Conservation (phyloP, 257 asterid species). For the Primulina tabacum region DNA sequence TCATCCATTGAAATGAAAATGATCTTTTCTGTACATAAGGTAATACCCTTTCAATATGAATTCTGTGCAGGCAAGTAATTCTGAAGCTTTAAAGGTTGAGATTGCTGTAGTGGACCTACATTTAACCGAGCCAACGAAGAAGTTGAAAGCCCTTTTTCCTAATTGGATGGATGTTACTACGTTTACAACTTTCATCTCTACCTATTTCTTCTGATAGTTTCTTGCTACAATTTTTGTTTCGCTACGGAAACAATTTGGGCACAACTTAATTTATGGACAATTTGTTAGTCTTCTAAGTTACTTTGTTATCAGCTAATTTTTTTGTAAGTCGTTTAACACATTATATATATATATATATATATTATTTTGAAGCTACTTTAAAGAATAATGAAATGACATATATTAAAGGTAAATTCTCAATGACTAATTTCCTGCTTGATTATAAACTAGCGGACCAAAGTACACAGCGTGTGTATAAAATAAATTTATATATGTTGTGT, state of each 20-base stretch:
- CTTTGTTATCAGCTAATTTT: too few relatives aligned
- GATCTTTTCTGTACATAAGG: neutral
- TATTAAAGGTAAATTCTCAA: too few relatives aligned
- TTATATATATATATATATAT: too few relatives aligned
- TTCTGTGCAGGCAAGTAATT: conserved; percentile 56
- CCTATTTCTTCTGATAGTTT: conserved; percentile 45
- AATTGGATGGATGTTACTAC: conserved; percentile 83
- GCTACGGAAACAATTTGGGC: neutral
- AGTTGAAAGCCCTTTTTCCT: conserved; percentile 82
- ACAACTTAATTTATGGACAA: neutral
- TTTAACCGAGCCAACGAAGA: conserved; percentile 51
- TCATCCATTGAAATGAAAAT: neutral
- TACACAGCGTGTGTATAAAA: too few relatives aligned
- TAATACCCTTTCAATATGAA: conserved; percentile 7
- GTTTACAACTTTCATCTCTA: conserved; percentile 72
- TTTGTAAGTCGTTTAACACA: neutral
- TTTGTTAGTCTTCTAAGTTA: neutral
- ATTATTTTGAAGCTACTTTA: too few relatives aligned
- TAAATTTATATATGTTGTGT: too few relatives aligned
- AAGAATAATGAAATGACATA: too few relatives aligned
- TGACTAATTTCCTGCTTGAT: too few relatives aligned
- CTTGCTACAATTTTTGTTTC: neutral
- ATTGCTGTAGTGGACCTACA: conserved; percentile 69
- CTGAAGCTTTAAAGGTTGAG: conserved; percentile 64
- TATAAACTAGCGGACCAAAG: too few relatives aligned